Percentiles rank a stretch among this genome's conserved stretches.
Conservation (phyloP, 1,139 yeast species). For the Lodderomyces margitis region DNA sequence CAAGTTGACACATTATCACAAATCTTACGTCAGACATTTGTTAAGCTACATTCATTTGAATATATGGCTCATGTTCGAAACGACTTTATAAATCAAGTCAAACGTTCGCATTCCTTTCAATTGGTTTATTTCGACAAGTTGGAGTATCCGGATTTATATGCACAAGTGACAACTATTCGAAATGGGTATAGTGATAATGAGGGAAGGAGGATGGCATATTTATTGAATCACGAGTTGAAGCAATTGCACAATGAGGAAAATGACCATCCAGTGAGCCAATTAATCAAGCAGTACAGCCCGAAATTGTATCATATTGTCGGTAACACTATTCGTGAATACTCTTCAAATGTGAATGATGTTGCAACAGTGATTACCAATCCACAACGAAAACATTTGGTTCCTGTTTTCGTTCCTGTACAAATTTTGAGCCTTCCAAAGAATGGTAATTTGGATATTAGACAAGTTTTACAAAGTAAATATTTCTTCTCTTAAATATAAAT, state of each 20-base stretch:
- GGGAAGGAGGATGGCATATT: slow-evolving; percentile 10
- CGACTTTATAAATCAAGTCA: slow-evolving; percentile 27
- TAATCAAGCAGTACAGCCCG: slow-evolving; percentile 24
- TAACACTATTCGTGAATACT: slow-evolving; percentile 8
- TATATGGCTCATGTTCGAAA: slow-evolving; percentile 25
- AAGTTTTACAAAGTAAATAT: slow-evolving; percentile 33
- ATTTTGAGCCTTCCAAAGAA: slow-evolving; percentile 29
- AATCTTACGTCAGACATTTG: slow-evolving; percentile 34
- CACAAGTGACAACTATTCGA: slow-evolving; percentile 17
- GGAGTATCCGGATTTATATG: slow-evolving; percentile 20
- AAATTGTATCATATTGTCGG: slow-evolving; percentile 17
- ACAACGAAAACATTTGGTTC: slow-evolving; percentile 10
- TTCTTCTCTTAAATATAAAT: slow-evolving; percentile 33
- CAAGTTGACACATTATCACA: slow-evolving; percentile 28
- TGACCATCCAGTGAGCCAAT: slow-evolving; percentile 6
- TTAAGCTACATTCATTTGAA: slow-evolving; percentile 30
- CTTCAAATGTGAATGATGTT: neutral
- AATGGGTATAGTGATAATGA: slow-evolving; percentile 10
- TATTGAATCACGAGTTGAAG: slow-evolving; percentile 18
- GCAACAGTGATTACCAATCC: neutral
- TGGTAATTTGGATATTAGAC: slow-evolving; percentile 33
- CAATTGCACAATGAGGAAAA: slow-evolving; percentile 7
- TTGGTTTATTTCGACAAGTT: slow-evolving; percentile 32
- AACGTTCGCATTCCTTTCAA: slow-evolving; percentile 28
- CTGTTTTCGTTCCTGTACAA: slow-evolving; percentile 26